A percentile compares a stretch with the other conserved stretches of the same genome.
These are phyloP conservation scores for Conidiobolus incongruus DNA, from an alignment of 371 early-diverging fungal genomes.

Conservation along the genomic window DNA sequence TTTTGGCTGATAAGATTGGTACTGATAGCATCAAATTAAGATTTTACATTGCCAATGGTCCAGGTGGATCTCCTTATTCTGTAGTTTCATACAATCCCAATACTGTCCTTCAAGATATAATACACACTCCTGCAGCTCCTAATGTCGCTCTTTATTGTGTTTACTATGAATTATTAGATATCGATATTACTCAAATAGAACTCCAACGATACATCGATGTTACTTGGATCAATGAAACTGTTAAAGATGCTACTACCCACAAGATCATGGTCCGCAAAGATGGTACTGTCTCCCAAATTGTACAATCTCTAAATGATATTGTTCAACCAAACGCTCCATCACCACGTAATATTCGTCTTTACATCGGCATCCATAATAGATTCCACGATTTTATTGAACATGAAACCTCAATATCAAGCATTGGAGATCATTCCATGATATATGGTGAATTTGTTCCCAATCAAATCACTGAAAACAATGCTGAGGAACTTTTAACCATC, in stretches of 20 bases:
- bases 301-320: constrained; percentile 27
- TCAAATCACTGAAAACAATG: constrained; percentile 22
- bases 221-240: constrained; percentile 20
- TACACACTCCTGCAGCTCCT: constrained; percentile 10
- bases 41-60: constrained; percentile 18
- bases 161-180: constrained; percentile 62
- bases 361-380: constrained; percentile 15
- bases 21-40: constrained; percentile 41
- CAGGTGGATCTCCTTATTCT: constrained; percentile 13
- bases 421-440: constrained; percentile 9
- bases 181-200: constrained; percentile 59
- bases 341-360: constrained; percentile 14
- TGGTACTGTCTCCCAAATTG: constrained; percentile 25
- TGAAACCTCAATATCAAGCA: constrained; percentile 14
- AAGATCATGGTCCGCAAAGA: constrained; percentile 29
- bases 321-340: constrained; percentile 12
- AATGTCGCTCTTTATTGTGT: constrained; percentile 13
- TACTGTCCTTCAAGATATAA: constrained; percentile 32
- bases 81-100: constrained; percentile 18
- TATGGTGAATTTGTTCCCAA: constrained; percentile 24
- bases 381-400: constrained; percentile 13
- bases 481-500: constrained; percentile 22
- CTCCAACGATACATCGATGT: constrained; percentile 36
- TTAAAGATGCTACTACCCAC: constrained; percentile 17
- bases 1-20: constrained; percentile 23